Percentiles rank a stretch among this genome's conserved stretches.
These are phyloP conservation scores for Schwanniomyces occidentalis DNA, from an alignment of 805 yeast genomes.

Conservation along the genomic window DNA sequence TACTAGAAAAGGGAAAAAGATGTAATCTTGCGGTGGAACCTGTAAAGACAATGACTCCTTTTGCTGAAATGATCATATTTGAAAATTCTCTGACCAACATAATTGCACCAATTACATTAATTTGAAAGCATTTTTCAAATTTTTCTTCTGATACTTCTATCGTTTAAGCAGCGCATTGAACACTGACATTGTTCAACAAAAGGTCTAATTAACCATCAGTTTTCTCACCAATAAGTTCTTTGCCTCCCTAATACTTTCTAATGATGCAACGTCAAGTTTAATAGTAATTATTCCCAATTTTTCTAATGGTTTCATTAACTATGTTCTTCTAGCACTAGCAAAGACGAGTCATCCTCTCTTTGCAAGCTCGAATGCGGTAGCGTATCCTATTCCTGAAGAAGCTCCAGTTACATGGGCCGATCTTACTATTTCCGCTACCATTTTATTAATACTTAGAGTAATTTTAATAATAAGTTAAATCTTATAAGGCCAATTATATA, in stretches of 20 bases:
- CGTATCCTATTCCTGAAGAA: slow-evolving; percentile 51
- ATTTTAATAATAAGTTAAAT: no score
- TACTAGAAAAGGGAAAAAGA: slow-evolving; percentile 33
- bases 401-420: slow-evolving; percentile 58
- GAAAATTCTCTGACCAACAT: slow-evolving; percentile 33
- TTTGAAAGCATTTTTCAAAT: slow-evolving; percentile 24
- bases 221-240: slow-evolving; percentile 19
- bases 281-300: slow-evolving; percentile 27
- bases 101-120: slow-evolving; percentile 42
- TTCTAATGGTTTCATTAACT: slow-evolving; percentile 26
- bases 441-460: no score
- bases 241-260: slow-evolving; percentile 26
- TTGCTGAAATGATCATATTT: slow-evolving; percentile 27
- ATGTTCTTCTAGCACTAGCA: slow-evolving; percentile 34
- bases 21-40: slow-evolving; percentile 31
- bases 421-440: no score
- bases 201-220: slow-evolving; percentile 36
- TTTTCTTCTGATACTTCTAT: slow-evolving; percentile 29
- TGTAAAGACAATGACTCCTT: slow-evolving; percentile 40
- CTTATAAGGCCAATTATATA: no score
- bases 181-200: slow-evolving; percentile 45
- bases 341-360: slow-evolving; percentile 39
- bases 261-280: slow-evolving; percentile 36
- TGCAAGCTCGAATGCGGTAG: slow-evolving; percentile 43
- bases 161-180: slow-evolving; percentile 23